phyloP scores from a whole-genome alignment of 2,329 filamentous ascomycete species.

The Venturia effusa region DNA sequence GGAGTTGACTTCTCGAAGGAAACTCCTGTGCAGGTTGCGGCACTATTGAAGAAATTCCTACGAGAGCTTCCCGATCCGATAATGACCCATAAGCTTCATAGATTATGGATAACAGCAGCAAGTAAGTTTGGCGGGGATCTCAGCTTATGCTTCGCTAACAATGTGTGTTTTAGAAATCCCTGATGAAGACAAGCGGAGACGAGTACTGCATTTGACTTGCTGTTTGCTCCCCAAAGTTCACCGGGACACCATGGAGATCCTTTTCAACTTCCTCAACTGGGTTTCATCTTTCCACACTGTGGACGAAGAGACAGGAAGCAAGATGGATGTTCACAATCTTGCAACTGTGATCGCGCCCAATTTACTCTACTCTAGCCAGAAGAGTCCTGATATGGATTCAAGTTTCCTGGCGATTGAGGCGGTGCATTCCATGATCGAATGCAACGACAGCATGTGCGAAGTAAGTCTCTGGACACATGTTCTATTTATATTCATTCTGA shows the following conservation, averaged over 20 bases:
- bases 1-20: slow-evolving; percentile 78
- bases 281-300: slow-evolving; percentile 94
- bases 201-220: slow-evolving; percentile 80
- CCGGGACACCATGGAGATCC: slow-evolving; percentile 84
- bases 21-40: slow-evolving; percentile 86
- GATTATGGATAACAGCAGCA: slow-evolving; percentile 79
- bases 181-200: slow-evolving; percentile 70
- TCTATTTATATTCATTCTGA: slow-evolving; percentile 17
- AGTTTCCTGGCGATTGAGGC: slow-evolving; percentile 91
- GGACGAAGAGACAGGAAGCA: slow-evolving; percentile 91
- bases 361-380: slow-evolving; percentile 62
- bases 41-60: slow-evolving; percentile 88
- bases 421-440: slow-evolving; percentile 80
- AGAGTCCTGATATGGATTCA: slow-evolving; percentile 59
- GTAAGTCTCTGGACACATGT: slow-evolving; percentile 43
- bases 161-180: slow-evolving; percentile 47
- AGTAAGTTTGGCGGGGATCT: slow-evolving; percentile 37
- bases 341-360: slow-evolving; percentile 97
- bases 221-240: slow-evolving; percentile 88
- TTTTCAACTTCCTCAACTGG: slow-evolving; percentile 96
- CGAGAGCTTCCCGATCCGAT: slow-evolving; percentile 89
- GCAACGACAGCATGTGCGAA: slow-evolving; percentile 95
- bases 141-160: neutral
- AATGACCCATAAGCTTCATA: slow-evolving; percentile 88
- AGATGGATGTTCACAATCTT: slow-evolving; percentile 98